A percentile compares a stretch with the other conserved stretches of the same genome.
Evolutionary conservation across 768 basidiomycete genomes (phyloP).

Genomic region (Tylopilus felleus): DNA sequence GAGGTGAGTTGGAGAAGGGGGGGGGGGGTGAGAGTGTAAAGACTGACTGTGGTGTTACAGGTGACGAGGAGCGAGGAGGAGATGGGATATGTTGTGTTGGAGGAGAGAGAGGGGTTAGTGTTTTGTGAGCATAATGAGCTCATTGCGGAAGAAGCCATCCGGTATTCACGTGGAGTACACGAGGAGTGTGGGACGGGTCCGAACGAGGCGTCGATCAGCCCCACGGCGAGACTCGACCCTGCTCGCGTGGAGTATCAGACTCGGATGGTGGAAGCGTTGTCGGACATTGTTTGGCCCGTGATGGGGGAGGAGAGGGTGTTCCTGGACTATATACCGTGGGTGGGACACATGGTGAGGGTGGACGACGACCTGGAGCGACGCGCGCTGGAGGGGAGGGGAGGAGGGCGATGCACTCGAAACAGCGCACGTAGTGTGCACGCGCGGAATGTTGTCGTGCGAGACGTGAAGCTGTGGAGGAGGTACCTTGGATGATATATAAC

Average conservation of each 20-base stretch:
- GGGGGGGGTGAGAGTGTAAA: neutral
- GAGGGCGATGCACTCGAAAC: slow-evolving; percentile 56
- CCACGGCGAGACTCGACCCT: slow-evolving; percentile 29
- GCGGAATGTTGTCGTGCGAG: slow-evolving; percentile 44
- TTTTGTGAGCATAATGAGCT: slow-evolving; percentile 44
- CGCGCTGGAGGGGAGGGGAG: slow-evolving; percentile 34
- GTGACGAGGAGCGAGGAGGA: slow-evolving; percentile 51
- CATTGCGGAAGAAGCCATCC: slow-evolving; percentile 47
- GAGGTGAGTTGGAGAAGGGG: slow-evolving; percentile 36
- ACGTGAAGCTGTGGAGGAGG: slow-evolving; percentile 27
- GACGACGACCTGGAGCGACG: slow-evolving; percentile 49
- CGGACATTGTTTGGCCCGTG: slow-evolving; percentile 44
- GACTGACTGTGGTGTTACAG: slow-evolving; percentile 16
- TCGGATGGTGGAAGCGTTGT: slow-evolving; percentile 44
- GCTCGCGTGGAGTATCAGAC: slow-evolving; percentile 45
- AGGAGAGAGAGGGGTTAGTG: slow-evolving; percentile 24
- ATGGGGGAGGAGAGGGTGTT: slow-evolving; percentile 47
- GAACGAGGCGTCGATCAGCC: slow-evolving; percentile 35
- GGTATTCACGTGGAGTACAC: slow-evolving; percentile 44
- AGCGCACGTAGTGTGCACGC: slow-evolving; percentile 45
- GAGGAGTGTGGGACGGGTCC: slow-evolving; percentile 30
- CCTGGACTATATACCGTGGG: slow-evolving; percentile 68
- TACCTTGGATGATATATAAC: slow-evolving; percentile 16
- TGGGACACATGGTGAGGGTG: slow-evolving; percentile 58
- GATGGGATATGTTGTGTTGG: slow-evolving; percentile 45